Base-by-base conservation (phyloP, 805 yeast genomes). In the Ascoidea rubescens region DNA sequence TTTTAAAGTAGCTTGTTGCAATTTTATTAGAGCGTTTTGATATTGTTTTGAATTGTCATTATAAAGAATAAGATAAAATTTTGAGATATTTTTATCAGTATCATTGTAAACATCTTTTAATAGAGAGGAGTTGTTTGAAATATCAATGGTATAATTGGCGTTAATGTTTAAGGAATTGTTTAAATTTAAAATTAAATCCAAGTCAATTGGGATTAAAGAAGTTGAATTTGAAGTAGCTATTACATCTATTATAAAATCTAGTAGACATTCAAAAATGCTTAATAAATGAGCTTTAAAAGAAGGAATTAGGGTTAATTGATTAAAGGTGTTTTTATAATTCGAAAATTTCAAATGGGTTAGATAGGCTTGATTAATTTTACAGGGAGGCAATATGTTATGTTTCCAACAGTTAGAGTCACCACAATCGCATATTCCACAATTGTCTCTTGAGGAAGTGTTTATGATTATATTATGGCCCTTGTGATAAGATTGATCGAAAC, bases 41-140 rank as follows among this genome's bases (percentile, higher is more conserved):
- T 75, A 80, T 52, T 89, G 91, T 53, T 84, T 80, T 43, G 78
- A 73, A 59, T 84, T 93, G 61, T 88, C 96, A 58, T 89, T 87
- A 73, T 87, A 87, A 2, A 85, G 66, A 37, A 80, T 64, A 32
- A 88, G 66, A 31, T 71, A 77, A 65, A 71, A 87, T 55, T 72
- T 72, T 4, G 66, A 71, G 16, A 79, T 70, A 31, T 74, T 71
- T 52, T 61, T 60, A 51, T 73, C 79, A 2, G 61, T 62, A 2
- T 64, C 72, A 1, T 69, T 71, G 58, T 84, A 84, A 21, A 21
- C 28, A 21, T 21, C 28, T 21, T 21, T 21, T 21, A 21, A 21
- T 21, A 21, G 3, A 21, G 28, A 21, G 28, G 28, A 21, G 3
- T 21, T 3, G 28, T 21, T 21, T 21, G 28, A 21, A 21, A 21